Conservation (phyloP, 2,329 filamentous ascomycete species). For the Claviceps spartinae region DNA sequence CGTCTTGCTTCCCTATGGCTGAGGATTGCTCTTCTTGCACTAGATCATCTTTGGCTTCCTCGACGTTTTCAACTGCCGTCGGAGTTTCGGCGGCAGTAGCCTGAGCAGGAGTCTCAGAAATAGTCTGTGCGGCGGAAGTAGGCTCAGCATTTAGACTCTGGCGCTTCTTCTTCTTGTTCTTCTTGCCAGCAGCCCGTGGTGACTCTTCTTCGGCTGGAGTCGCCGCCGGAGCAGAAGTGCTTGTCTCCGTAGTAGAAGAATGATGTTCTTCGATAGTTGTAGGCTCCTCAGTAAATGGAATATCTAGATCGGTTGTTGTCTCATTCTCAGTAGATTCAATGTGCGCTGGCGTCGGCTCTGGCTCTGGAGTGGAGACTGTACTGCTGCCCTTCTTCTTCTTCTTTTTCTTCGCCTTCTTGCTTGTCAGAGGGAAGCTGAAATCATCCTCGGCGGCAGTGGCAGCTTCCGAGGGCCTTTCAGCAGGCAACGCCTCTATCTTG, state of each 20-base stretch:
- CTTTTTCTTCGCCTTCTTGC: constrained; percentile 18
- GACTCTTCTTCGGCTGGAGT: not conserved
- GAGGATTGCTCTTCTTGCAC: constrained; percentile 2
- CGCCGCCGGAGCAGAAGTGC: not conserved
- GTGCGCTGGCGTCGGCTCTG: constrained; percentile 2
- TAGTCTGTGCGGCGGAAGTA: not conserved
- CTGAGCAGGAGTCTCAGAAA: not conserved
- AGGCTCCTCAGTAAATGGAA: constrained; percentile 3
- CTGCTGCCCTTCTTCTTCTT: constrained; percentile 20
- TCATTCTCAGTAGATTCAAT: not conserved
- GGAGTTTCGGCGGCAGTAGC: not conserved
- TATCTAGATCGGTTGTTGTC: not conserved
- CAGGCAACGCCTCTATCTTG: not conserved
- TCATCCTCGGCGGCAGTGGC: constrained; percentile 10
- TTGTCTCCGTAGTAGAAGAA: not conserved
- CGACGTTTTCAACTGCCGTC: not conserved
- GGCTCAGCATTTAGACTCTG: constrained; percentile 2
- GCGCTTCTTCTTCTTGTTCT: constrained; percentile 9
- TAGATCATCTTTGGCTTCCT: not conserved
- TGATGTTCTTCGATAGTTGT: not conserved
- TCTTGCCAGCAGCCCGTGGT: constrained; percentile 6
- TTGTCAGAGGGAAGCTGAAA: constrained; percentile 5
- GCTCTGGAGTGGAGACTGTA: not conserved
- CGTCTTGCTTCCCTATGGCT: constrained; percentile 4
- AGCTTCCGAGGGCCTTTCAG: not conserved